Base-by-base conservation (phyloP, 805 yeast species). In the Ogataea allantospora region DNA sequence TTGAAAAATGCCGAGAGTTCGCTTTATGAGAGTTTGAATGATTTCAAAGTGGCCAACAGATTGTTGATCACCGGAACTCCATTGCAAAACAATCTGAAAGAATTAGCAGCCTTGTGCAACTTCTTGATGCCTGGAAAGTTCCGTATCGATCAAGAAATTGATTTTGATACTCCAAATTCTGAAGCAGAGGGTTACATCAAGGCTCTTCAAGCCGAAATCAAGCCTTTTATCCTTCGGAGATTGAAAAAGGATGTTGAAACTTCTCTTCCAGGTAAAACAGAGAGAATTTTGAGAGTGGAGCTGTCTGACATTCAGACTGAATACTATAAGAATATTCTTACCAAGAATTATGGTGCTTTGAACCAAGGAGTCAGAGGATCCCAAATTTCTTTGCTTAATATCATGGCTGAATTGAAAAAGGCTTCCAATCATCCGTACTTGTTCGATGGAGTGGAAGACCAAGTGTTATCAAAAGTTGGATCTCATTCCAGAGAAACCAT, bases 31-130 rank as follows among this genome's bases (percentile, higher is more conserved):
- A 82, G 95, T 3, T 70, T 93, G 42, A 75, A 71, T 52, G 84
- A 82, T 47, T 88, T 93, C 67, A 84, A 80, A 52, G 93, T 83
- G 8, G 73, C 80, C 2, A 93, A 93, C 63, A 71, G 97, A 50
- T 66, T 93, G 44, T 71, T 93, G 47, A 93, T 93, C 53, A 93
- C 99, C 3, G 99, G 99, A 67, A 93, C 99, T 1, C 99, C 99
- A 6, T 71, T 93, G 47, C 99, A 93, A 61, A 93, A 93, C 57
- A 93, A 93, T 59, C 82, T 93, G 51, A 87, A 88, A 55, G 99
- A 93, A 64, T 71, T 93, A 51, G 96, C 96, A 2, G 98, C 99
- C 0, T 71, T 93, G 46, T 88, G 95, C 31, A 86, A 93, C 58
- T 93, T 93, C 62, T 71, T 93, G 56, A 89, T 88, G 96, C 99